Percentiles rank a stretch among this genome's conserved stretches.
Conservation (phyloP, 2,329 filamentous ascomycete species). For the Sarocladium oryzae region DNA sequence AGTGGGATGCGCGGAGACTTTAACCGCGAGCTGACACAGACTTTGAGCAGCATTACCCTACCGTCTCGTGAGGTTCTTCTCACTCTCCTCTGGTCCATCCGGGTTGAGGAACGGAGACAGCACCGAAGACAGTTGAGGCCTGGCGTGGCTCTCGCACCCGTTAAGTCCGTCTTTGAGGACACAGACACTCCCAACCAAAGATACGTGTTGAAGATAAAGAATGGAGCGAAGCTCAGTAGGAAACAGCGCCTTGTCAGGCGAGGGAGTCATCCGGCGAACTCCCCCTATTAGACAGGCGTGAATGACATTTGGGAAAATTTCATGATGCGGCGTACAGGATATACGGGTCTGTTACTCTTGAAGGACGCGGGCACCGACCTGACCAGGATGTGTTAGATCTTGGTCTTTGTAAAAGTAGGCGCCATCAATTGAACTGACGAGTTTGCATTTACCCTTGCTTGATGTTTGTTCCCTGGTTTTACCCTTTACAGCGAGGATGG, state of each 20-base stretch:
- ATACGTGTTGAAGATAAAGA: slow-evolving; percentile 18
- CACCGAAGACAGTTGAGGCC: slow-evolving; percentile 5
- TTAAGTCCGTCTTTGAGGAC: slow-evolving; percentile 13
- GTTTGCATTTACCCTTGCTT: neutral
- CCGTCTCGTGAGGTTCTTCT: slow-evolving; percentile 43
- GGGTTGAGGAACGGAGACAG: slow-evolving; percentile 24
- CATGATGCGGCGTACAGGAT: slow-evolving; percentile 5
- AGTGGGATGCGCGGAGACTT: slow-evolving; percentile 28
- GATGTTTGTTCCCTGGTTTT: no score
- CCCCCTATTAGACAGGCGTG: neutral
- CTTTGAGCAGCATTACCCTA: slow-evolving; percentile 30
- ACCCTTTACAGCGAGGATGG: no score
- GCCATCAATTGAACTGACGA: neutral
- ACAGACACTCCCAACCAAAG: slow-evolving; percentile 16
- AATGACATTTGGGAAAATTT: slow-evolving; percentile 3
- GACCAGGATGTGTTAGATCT: neutral
- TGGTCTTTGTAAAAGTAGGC: neutral
- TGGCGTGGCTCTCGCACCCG: slow-evolving; percentile 10
- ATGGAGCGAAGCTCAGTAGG: slow-evolving; percentile 16
- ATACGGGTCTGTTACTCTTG: neutral
- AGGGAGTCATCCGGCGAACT: neutral
- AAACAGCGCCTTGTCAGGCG: neutral
- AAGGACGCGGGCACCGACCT: slow-evolving; percentile 1
- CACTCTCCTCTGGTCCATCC: slow-evolving; percentile 40
- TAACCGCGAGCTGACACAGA: slow-evolving; percentile 27